A percentile compares a stretch with the other conserved stretches of the same genome.
phyloP scores from a whole-genome alignment of 108 stramenopile genomes.

The Pseudonitzschia delicatissima region DNA sequence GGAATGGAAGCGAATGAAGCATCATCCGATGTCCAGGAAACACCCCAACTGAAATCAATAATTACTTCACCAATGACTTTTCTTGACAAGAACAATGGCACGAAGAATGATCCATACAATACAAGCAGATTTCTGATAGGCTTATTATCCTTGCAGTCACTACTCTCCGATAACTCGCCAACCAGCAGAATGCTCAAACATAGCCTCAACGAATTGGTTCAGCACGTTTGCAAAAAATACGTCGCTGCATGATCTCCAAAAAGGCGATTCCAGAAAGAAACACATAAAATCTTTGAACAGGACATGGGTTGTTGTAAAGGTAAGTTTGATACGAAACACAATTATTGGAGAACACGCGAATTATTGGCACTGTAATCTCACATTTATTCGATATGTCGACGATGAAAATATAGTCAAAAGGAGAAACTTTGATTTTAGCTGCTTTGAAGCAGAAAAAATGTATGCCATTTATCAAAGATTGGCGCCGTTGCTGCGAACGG shows the following conservation, averaged over 20 bases:
- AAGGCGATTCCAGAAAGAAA: conserved; percentile 12
- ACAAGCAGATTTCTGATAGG: conserved; percentile 18
- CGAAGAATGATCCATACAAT: conserved; percentile 4
- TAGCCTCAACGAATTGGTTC: conserved; percentile 18
- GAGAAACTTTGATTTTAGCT: conserved; percentile 47
- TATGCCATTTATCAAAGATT: conserved; percentile 37
- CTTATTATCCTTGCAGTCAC: conserved; percentile 10
- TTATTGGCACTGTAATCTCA: not conserved
- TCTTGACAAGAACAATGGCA: conserved; percentile 1
- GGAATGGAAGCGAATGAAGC: conserved; percentile 18
- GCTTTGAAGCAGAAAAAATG: conserved; percentile 12
- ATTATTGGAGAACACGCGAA: not conserved
- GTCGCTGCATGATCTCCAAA: not conserved
- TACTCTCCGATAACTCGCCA: conserved; percentile 4
- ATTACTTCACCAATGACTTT: conserved; percentile 6
- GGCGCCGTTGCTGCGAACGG: conserved; percentile 74
- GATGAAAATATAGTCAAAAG: conserved; percentile 35
- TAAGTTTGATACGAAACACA: conserved; percentile 2
- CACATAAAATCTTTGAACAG: conserved; percentile 15
- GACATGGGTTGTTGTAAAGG: conserved; percentile 37
- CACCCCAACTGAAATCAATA: conserved; percentile 2
- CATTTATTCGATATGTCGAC: not conserved
- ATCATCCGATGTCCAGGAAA: conserved; percentile 1
- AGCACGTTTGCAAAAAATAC: conserved; percentile 6
- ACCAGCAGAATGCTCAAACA: conserved; percentile 16